These are phyloP conservation scores for Albizia julibrissin DNA, from an alignment of 306 rosid genomes.

Conservation along the genomic window DNA sequence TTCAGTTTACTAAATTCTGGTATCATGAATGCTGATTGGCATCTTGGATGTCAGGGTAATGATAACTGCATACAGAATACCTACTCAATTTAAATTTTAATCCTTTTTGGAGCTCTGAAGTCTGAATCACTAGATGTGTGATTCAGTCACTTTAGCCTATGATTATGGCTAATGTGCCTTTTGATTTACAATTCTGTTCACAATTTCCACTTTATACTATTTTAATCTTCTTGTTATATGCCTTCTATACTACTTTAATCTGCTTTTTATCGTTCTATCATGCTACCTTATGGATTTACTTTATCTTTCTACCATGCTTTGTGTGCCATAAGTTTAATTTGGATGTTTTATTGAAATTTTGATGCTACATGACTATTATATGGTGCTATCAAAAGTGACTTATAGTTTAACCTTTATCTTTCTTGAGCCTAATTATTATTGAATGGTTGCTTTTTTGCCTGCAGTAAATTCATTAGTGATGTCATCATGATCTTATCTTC, in stretches of 20 bases:
- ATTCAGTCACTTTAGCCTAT: not conserved
- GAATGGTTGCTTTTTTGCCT: conserved; percentile 29
- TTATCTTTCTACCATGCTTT: not conserved
- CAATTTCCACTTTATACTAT: not conserved
- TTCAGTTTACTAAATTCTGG: no score
- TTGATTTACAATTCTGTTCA: not conserved
- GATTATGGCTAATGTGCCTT: not conserved
- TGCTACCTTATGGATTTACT: conserved; percentile 11
- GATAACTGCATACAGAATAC: no score
- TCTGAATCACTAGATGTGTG: not conserved
- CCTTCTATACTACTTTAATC: not conserved
- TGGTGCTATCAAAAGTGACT: conserved; percentile 3
- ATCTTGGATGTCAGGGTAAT: no score
- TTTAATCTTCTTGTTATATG: not conserved
- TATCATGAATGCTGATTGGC: no score
- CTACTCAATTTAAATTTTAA: no score
- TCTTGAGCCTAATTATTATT: conserved; percentile 2
- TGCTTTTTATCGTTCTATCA: not conserved
- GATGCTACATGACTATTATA: not conserved
- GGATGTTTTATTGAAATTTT: not conserved
- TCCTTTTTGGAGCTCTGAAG: no score
- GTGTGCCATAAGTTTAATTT: not conserved
- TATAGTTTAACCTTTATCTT: conserved; percentile 11
- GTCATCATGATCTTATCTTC: conserved; percentile 76
- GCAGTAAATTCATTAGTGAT: conserved; percentile 94